Evolutionary conservation across 139 green algal species (phyloP).

Genomic region (Penium margaritaceum): DNA sequence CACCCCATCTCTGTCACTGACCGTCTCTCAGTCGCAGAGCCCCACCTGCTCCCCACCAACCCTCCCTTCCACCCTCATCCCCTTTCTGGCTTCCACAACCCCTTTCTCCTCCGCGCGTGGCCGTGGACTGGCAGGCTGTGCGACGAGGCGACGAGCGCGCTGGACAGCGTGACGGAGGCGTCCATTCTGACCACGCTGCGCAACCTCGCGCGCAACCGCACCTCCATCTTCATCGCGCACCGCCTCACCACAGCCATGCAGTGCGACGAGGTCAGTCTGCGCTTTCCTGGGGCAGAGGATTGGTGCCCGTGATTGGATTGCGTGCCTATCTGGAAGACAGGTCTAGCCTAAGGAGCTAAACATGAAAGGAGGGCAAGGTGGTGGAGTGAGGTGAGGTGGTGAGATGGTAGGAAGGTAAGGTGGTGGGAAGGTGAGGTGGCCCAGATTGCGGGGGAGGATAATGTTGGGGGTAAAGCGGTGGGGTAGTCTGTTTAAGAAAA

Average conservation of each 20-base stretch:
- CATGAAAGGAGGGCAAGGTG: too few relatives aligned
- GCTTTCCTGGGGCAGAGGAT: too few relatives aligned
- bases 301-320: too few relatives aligned
- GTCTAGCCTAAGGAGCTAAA: too few relatives aligned
- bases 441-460: too few relatives aligned
- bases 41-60: neutral
- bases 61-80: neutral
- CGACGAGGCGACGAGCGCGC: conserved; percentile 85
- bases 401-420: too few relatives aligned
- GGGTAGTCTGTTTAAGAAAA: too few relatives aligned
- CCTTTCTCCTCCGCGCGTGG: neutral
- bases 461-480: too few relatives aligned
- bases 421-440: too few relatives aligned
- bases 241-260: conserved; percentile 73
- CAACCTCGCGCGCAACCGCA: conserved; percentile 56
- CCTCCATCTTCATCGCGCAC: conserved; percentile 91
- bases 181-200: conserved; percentile 22
- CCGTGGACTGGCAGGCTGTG: conserved; percentile 52
- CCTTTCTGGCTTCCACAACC: neutral
- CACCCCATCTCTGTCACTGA: neutral
- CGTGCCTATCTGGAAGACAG: too few relatives aligned
- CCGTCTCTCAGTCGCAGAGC: neutral
- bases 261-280: conserved; percentile 18
- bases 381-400: neutral
- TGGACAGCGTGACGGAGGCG: conserved; percentile 73